Conservation (phyloP, 2,329 filamentous ascomycete species). For the Fusarium buxicola region DNA sequence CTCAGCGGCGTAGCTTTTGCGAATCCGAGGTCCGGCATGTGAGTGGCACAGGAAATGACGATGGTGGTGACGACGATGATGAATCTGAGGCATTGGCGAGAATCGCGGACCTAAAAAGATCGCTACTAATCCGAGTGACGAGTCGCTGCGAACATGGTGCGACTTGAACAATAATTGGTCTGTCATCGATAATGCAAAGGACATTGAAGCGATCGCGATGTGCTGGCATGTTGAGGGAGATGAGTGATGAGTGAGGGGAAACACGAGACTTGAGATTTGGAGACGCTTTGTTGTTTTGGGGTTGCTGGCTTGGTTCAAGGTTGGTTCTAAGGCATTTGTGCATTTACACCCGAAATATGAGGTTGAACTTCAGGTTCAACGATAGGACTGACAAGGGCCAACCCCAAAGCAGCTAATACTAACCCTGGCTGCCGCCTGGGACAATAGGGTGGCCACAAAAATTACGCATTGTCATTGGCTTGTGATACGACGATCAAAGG, state of each 20-base stretch:
- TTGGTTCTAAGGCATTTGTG: constrained; percentile 45
- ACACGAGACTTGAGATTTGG: constrained; percentile 33
- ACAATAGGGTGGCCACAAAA: constrained; percentile 16
- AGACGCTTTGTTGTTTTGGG: constrained; percentile 33
- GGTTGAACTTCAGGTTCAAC: constrained; percentile 41
- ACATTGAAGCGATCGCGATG: neutral
- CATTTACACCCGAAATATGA: constrained; percentile 49
- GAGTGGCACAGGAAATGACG: constrained; percentile 40
- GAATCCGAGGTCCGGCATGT: constrained; percentile 23
- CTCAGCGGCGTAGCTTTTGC: constrained; percentile 14
- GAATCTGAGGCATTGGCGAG: constrained; percentile 29
- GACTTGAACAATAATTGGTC: constrained; percentile 9
- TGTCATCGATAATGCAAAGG: neutral
- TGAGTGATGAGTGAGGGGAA: constrained; percentile 27
- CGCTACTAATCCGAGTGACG: constrained; percentile 1
- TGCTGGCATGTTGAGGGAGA: constrained; percentile 6
- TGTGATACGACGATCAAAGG: constrained; percentile 9
- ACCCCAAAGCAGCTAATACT: constrained; percentile 43
- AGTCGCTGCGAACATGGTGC: neutral
- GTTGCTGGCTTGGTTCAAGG: constrained; percentile 10
- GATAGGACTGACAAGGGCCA: constrained; percentile 34
- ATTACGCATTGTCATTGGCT: constrained; percentile 20
- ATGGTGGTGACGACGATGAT: constrained; percentile 33
- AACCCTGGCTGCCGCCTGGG: neutral
- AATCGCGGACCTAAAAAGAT: constrained; percentile 7